Evolutionary conservation across 176 grass and related monocot species (phyloP).

Genomic region (Saccharum spontaneum): DNA sequence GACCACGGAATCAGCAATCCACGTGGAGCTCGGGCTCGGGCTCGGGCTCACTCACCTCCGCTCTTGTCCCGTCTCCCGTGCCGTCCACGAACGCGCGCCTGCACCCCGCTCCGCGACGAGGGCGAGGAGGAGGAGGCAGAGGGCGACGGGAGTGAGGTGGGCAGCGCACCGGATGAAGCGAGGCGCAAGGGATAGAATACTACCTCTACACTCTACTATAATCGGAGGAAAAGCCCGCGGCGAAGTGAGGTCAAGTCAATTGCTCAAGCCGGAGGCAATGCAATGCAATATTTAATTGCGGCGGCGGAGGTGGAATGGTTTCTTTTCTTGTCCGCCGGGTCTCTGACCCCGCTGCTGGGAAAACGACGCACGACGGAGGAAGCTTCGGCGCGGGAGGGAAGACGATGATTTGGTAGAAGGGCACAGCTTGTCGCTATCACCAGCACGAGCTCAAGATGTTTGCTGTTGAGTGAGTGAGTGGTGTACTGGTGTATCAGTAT

Average conservation of each 20-base stretch:
- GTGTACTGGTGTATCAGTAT: neutral
- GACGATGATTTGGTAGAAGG: conserved; percentile 22
- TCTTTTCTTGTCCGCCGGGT: conserved; percentile 22
- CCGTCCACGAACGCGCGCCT: conserved; percentile 1
- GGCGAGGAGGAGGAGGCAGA: conserved; percentile 10
- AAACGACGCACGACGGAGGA: conserved; percentile 6
- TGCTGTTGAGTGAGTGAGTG: neutral
- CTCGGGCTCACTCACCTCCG: neutral
- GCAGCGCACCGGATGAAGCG: neutral
- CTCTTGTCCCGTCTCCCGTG: neutral
- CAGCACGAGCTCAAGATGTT: neutral
- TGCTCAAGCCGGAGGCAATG: neutral
- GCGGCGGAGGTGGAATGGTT: neutral
- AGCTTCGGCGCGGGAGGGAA: conserved; percentile 24
- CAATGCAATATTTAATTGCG: neutral
- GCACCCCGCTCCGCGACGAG: conserved; percentile 16
- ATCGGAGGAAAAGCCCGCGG: neutral
- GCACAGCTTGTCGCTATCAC: neutral
- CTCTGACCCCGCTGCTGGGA: neutral
- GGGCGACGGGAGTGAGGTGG: conserved; percentile 7
- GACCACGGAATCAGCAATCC: neutral
- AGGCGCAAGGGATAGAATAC: neutral
- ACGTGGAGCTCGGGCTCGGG: neutral
- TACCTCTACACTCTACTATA: neutral
- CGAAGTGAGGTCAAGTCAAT: conserved; percentile 43